A percentile compares a stretch with the other conserved stretches of the same genome.
Evolutionary conservation across 169 alveolate genomes (phyloP).

Genomic region (Plasmodium falciparum): DNA sequence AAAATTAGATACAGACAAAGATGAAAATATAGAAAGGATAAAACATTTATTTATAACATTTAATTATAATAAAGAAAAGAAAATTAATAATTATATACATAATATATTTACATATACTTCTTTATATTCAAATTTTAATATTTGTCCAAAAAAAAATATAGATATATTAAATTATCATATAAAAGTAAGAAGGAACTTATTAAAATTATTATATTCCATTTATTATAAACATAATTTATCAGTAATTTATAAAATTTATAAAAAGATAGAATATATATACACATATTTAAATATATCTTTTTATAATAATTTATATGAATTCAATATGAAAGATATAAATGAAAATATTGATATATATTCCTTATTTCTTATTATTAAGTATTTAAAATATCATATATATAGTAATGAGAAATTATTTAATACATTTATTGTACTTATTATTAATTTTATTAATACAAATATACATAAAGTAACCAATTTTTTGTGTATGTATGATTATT

Average conservation of each 20-base stretch:
- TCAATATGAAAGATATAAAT: slow-evolving; percentile 51
- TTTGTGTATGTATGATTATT: slow-evolving; percentile 49
- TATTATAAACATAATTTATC: slow-evolving; percentile 61
- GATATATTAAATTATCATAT: slow-evolving; percentile 23
- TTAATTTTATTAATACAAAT: slow-evolving; percentile 28
- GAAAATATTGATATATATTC: slow-evolving; percentile 31
- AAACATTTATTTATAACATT: slow-evolving; percentile 48
- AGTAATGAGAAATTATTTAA: slow-evolving; percentile 19
- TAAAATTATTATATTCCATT: slow-evolving; percentile 38
- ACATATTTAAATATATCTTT: slow-evolving; percentile 27
- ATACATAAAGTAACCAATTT: slow-evolving; percentile 26
- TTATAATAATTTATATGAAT: slow-evolving; percentile 30
- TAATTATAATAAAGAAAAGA: slow-evolving; percentile 63
- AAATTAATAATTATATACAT: slow-evolving; percentile 47
- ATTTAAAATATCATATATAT: slow-evolving; percentile 48
- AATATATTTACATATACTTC: slow-evolving; percentile 52
- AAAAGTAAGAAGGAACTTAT: slow-evolving; percentile 28
- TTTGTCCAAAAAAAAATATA: slow-evolving; percentile 29
- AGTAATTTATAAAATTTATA: slow-evolving; percentile 43
- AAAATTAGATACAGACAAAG: slow-evolving; percentile 4
- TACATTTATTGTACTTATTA: slow-evolving; percentile 22
- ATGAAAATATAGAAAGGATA: slow-evolving; percentile 54
- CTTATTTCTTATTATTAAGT: slow-evolving; percentile 20
- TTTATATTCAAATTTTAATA: slow-evolving; percentile 50
- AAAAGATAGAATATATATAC: slow-evolving; percentile 68